Evolutionary conservation across 2,329 filamentous ascomycete genomes (phyloP).

Genomic region (Neoarthrinium moseri): DNA sequence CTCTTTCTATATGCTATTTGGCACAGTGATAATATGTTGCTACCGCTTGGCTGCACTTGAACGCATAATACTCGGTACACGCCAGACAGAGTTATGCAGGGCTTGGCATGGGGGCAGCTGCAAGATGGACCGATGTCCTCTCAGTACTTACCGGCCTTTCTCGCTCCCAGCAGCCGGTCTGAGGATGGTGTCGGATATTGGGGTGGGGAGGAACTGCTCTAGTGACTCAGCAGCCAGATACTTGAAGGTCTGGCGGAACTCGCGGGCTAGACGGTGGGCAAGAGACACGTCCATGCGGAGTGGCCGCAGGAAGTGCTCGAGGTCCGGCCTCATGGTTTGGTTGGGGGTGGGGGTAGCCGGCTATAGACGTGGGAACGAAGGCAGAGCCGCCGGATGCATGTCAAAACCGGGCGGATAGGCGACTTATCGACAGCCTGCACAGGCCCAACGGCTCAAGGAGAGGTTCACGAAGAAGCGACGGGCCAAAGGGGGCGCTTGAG

Average conservation of each 20-base stretch:
- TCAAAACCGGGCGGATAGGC: background rate
- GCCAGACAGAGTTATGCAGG: too few species aligned
- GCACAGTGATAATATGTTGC: background rate
- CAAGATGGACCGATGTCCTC: too few species aligned
- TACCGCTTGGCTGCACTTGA: too few species aligned
- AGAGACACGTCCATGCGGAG: conserved; percentile 46
- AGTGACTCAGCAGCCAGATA: conserved; percentile 50
- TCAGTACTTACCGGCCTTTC: conserved; percentile 48
- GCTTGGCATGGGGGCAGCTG: background rate
- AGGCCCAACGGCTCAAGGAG: too few species aligned
- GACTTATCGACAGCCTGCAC: too few species aligned
- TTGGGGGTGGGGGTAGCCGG: background rate
- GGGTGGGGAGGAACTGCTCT: conserved; percentile 59
- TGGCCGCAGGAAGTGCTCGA: conserved; percentile 49
- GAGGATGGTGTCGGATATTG: conserved; percentile 59
- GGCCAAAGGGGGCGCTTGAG: background rate
- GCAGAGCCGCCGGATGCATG: background rate
- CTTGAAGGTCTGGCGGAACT: conserved; percentile 46
- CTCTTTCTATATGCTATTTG: background rate
- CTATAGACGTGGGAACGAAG: background rate
- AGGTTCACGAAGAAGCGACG: background rate
- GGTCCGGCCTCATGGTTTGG: conserved; percentile 15
- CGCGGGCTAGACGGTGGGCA: conserved; percentile 44
- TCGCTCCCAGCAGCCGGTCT: conserved; percentile 41
- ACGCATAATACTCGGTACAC: too few species aligned